A percentile compares a stretch with the other conserved stretches of the same genome.
Conservation (phyloP, 1,139 yeast genomes). For the Suhomyces choctaworum region DNA sequence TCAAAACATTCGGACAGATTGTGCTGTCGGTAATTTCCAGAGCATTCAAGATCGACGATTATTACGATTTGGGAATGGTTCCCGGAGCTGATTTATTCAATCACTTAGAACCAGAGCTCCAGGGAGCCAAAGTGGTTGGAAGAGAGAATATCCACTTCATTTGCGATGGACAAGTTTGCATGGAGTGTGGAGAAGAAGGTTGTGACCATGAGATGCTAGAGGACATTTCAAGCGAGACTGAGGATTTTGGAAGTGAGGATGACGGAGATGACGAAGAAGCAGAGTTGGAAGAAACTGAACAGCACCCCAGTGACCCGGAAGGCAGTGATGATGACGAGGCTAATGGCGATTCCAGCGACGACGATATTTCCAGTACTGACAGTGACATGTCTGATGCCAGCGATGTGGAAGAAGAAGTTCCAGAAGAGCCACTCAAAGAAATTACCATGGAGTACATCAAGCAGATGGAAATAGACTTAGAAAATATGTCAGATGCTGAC, state of each 20-base stretch:
- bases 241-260: conserved; percentile 19
- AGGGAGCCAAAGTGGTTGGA: conserved; percentile 22
- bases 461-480: conserved; percentile 32
- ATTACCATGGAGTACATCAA: conserved; percentile 42
- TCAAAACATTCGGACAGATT: conserved; percentile 49
- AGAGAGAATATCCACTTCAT: conserved; percentile 74
- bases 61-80: conserved; percentile 71
- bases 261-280: conserved; percentile 7
- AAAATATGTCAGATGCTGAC: conserved; percentile 25
- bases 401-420: conserved; percentile 4
- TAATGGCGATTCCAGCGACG: conserved; percentile 9
- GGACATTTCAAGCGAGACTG: conserved; percentile 24
- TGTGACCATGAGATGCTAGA: conserved; percentile 50
- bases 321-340: conserved; percentile 3
- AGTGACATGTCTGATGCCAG: conserved; percentile 7
- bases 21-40: conserved; percentile 69
- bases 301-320: background rate
- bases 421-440: conserved; percentile 21
- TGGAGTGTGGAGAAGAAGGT: conserved; percentile 64
- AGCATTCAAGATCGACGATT: conserved; percentile 78
- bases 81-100: conserved; percentile 93
- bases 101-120: conserved; percentile 49
- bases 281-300: conserved; percentile 3
- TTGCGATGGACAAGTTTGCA: conserved; percentile 70
- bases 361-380: conserved; percentile 9